These are phyloP conservation scores for Paecilomyces sp. DNA, from an alignment of 2,329 filamentous ascomycete species.

Conservation along the genomic window DNA sequence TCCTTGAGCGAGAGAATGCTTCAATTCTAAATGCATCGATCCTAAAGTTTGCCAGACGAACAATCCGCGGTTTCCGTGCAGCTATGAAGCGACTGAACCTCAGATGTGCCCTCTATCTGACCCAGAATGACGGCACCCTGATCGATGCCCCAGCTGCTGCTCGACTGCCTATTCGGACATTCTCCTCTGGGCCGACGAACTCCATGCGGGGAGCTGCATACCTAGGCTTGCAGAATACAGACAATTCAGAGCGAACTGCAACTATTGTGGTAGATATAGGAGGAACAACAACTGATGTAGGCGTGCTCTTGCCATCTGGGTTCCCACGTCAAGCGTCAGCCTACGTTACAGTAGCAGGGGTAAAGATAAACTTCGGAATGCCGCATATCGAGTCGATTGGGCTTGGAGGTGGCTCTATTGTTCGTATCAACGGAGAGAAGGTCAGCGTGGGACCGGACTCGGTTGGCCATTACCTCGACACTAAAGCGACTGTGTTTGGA, in stretches of 20 bases:
- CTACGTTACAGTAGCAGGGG: conserved; percentile 52
- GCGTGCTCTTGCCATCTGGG: conserved; percentile 50
- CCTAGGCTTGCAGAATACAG: conserved; percentile 8
- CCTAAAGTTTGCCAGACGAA: conserved; percentile 38
- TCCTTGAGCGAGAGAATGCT: conserved; percentile 46
- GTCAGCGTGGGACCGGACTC: conserved; percentile 51
- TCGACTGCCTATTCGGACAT: conserved; percentile 44
- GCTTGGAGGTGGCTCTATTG: conserved; percentile 48
- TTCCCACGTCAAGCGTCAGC: conserved; percentile 55
- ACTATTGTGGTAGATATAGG: conserved; percentile 52
- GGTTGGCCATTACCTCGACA: conserved; percentile 46
- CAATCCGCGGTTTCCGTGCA: conserved; percentile 38
- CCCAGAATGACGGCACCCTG: conserved; percentile 47
- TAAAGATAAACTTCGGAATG: conserved; percentile 54
- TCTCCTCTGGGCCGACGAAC: conserved; percentile 47
- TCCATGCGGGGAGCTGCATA: conserved; percentile 46
- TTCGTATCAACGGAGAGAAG: conserved; percentile 20
- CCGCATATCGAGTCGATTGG: conserved; percentile 51
- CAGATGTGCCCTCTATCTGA: conserved; percentile 43
- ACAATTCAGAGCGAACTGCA: conserved; percentile 4
- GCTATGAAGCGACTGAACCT: conserved; percentile 41
- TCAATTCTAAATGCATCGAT: conserved; percentile 46
- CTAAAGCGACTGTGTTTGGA: conserved; percentile 47
- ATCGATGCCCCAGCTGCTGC: conserved; percentile 41
- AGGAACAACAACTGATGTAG: conserved; percentile 56